Evolutionary conservation across 345 rosid genomes (phyloP).

Genomic region (Syzygium jambos): DNA sequence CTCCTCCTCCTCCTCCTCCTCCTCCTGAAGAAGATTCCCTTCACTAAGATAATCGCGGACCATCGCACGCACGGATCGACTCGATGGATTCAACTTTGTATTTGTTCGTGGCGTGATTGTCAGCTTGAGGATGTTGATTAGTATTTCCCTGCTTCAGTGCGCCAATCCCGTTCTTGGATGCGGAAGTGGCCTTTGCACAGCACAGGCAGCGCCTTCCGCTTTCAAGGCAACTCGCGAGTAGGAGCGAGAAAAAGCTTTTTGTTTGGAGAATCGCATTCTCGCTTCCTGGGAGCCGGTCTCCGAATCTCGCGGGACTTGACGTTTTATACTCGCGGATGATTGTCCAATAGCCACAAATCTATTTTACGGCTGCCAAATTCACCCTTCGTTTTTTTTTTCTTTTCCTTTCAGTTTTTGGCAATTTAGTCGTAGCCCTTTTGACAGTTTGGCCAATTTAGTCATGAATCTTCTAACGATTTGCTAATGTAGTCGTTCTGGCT

Average conservation of each 20-base stretch:
- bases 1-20: neutral
- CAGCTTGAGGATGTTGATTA: neutral
- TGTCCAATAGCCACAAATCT: neutral
- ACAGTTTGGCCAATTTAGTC: neutral
- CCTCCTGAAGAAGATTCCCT: neutral
- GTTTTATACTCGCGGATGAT: fast-evolving
- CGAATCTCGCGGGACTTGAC: neutral
- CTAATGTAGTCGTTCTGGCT: fast-evolving
- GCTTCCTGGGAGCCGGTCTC: neutral
- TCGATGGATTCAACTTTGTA: neutral
- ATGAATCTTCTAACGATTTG: neutral
- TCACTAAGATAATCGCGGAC: neutral
- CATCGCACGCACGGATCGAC: neutral
- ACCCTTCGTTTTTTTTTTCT: fast-evolving
- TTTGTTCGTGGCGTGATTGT: neutral
- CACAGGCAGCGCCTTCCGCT: neutral
- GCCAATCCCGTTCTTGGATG: neutral
- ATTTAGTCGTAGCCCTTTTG: fast-evolving
- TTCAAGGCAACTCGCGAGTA: neutral
- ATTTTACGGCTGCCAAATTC: neutral
- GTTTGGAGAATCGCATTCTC: neutral
- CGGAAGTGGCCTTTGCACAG: neutral
- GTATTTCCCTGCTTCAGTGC: neutral
- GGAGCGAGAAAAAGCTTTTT: neutral
- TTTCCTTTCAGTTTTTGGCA: fast-evolving